Evolutionary conservation across 768 basidiomycete genomes (phyloP), one percentile per base, ranked within the genome.

Genomic region (Mycena indigotica): DNA sequence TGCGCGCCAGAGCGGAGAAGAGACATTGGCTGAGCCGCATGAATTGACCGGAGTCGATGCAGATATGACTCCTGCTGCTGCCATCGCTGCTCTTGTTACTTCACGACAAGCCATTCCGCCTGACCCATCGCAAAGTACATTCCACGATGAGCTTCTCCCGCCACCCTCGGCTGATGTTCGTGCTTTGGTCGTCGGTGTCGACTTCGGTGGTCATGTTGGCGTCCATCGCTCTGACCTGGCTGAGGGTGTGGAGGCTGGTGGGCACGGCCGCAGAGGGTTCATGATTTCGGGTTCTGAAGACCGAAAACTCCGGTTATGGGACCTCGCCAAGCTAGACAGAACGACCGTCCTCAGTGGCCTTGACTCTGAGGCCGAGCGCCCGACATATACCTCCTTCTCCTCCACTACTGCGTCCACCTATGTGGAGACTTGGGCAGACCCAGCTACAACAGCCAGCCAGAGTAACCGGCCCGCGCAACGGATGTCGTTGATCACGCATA

Each of bases 211-310:
- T 0, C 82, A 86, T 66, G 78, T 81, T 4, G 75, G 76, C 8
- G 64, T 80, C 38, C 80, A 85, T 60, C 72, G 81, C 53, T 77
- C 80, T 1, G 84, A 84, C 38, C 77, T 80, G 53, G 77, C 74
- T 38, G 80, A 80, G 25, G 71, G 70, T 30, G 66, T 69, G 13
- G 71, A 76, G 19, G 71, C 72, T n/a, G 74, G 79, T 21, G 41
- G 41, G n/a, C 73, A 76, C 28, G 61, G 67, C 24, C 73, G 74
- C 23, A 77, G 82, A 29, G 93, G 91, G 0, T 98, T 87, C 69
- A 79, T 96, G 71, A 73, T 98, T 26, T 93, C 84, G 23, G 96
- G 93, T 1, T 96, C 95, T 0, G 92, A 95, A 65, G 97, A 99
- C 72, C 82, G 88, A 49, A 88, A 86, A 64, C 79, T 99, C 38